Percentiles rank a stretch among this genome's conserved stretches.
phyloP scores from a whole-genome alignment of 257 asterid species.

The Gardenia jasminoides region DNA sequence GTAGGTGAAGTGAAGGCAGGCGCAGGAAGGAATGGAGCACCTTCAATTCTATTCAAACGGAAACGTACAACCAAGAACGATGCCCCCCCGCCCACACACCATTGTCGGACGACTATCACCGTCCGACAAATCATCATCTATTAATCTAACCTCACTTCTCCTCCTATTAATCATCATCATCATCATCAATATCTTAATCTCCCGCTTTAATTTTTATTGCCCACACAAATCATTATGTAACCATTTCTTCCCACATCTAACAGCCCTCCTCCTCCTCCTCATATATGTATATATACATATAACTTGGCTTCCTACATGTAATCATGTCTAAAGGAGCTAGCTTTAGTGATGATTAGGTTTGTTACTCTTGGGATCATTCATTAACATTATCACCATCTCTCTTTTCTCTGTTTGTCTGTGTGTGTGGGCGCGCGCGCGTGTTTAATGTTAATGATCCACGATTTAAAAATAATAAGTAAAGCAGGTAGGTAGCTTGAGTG shows the following conservation, averaged over 20 bases:
- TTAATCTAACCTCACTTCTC: too few relatives aligned
- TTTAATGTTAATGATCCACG: background rate
- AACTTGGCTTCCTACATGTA: slow-evolving; percentile 27
- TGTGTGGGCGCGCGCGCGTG: too few relatives aligned
- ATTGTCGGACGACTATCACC: slow-evolving; percentile 29
- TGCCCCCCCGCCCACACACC: slow-evolving; percentile 40
- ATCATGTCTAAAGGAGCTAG: slow-evolving; percentile 14
- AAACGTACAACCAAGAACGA: slow-evolving; percentile 2
- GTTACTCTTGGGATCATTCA: background rate
- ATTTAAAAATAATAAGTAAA: slow-evolving; percentile 11
- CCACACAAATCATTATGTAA: background rate
- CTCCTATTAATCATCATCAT: background rate
- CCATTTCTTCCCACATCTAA: background rate
- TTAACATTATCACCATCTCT: too few relatives aligned
- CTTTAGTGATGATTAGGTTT: slow-evolving; percentile 35
- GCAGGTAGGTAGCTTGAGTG: slow-evolving; percentile 38
- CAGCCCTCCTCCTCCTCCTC: background rate
- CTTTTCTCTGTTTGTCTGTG: background rate
- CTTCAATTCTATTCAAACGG: too few relatives aligned
- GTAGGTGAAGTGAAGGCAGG: too few relatives aligned
- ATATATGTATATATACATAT: too few relatives aligned
- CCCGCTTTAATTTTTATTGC: background rate
- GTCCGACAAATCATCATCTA: too few relatives aligned
- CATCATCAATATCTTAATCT: background rate
- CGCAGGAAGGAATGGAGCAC: too few relatives aligned